phyloP scores from a whole-genome alignment of 345 rosid species.

The Hypericum androsaemum region DNA sequence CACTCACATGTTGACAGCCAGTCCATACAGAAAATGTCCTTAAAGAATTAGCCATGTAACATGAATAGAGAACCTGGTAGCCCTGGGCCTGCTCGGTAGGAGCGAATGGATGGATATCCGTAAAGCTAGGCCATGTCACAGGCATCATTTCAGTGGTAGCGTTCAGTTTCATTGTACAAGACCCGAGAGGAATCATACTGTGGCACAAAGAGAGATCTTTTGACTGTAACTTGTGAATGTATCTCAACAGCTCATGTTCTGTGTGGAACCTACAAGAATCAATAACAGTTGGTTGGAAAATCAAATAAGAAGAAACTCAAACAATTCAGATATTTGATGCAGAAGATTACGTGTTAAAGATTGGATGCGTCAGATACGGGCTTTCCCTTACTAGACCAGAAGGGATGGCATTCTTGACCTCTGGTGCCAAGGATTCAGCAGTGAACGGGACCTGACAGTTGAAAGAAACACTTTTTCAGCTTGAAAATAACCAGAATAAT shows the following conservation, averaged over 20 bases:
- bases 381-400: constrained; percentile 58
- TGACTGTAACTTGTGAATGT: constrained; percentile 61
- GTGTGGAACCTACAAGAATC: constrained; percentile 59
- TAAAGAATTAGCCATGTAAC: too few species aligned
- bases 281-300: constrained; percentile 16
- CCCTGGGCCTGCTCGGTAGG: constrained; percentile 77
- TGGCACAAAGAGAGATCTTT: constrained; percentile 97
- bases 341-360: constrained; percentile 65
- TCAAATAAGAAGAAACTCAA: constrained; percentile 9
- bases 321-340: constrained; percentile 14
- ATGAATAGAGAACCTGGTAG: constrained; percentile 50
- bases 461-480: constrained; percentile 5
- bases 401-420: constrained; percentile 66
- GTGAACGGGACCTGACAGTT: constrained; percentile 63
- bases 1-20: constrained; percentile 1
- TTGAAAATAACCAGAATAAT: constrained; percentile 4
- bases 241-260: constrained; percentile 90
- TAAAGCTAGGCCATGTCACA: constrained; percentile 80
- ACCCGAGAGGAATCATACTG: constrained; percentile 98
- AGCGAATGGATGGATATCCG: constrained; percentile 89
- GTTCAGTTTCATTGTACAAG: constrained; percentile 96
- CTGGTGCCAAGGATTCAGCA: constrained; percentile 81
- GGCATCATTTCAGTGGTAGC: constrained; percentile 99
- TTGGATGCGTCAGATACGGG: constrained; percentile 64
- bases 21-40: constrained; percentile 7